Conservation (phyloP, 768 basidiomycete genomes). For the Gymnopilus junonius region DNA sequence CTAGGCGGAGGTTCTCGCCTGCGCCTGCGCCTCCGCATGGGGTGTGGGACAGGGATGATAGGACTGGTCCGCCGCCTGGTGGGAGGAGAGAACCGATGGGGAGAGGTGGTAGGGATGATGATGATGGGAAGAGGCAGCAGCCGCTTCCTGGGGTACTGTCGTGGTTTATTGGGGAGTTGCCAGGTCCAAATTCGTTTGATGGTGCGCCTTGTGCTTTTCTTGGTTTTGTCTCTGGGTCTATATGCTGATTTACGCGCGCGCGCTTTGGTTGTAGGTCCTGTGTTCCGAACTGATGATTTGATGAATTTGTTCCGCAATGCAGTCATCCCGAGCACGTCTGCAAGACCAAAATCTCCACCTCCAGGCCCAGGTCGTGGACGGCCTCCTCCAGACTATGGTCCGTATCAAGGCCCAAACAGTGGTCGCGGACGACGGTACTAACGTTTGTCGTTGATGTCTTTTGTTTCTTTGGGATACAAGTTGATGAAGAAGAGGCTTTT, state of each 20-base stretch:
- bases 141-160: slow-evolving; percentile 61
- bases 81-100: slow-evolving; percentile 15
- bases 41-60: slow-evolving; percentile 50
- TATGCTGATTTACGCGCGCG: too few relatives aligned
- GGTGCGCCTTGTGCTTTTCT: slow-evolving; percentile 59
- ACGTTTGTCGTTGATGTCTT: neutral
- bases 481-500: neutral
- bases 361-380: slow-evolving; percentile 64
- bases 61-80: slow-evolving; percentile 7
- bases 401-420: slow-evolving; percentile 74
- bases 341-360: slow-evolving; percentile 59
- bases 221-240: too few relatives aligned
- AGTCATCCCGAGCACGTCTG: slow-evolving; percentile 69
- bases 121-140: slow-evolving; percentile 28
- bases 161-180: slow-evolving; percentile 87
- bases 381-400: slow-evolving; percentile 86
- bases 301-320: slow-evolving; percentile 85
- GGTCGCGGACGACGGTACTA: slow-evolving; percentile 29
- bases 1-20: slow-evolving; percentile 50
- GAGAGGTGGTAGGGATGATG: slow-evolving; percentile 32
- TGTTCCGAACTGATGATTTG: slow-evolving; percentile 89
- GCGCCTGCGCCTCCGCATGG: slow-evolving; percentile 41
- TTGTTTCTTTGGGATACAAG: neutral
- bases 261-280: slow-evolving; percentile 79
- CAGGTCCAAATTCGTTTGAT: slow-evolving; percentile 75